These are phyloP conservation scores for Mariannaea elegans DNA, from an alignment of 2,329 filamentous ascomycete species.

Conservation along the genomic window DNA sequence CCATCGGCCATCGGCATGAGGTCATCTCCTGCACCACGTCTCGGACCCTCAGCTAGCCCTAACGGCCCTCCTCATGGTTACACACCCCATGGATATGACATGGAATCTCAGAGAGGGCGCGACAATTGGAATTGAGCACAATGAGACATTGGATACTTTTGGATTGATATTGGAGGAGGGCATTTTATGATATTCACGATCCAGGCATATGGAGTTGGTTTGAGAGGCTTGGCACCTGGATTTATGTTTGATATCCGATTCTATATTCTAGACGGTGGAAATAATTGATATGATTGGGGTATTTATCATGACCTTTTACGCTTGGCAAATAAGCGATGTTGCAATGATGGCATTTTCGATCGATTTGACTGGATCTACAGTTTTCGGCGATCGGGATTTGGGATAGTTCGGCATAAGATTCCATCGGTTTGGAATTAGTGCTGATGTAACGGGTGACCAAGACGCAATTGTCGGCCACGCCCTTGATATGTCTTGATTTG, in stretches of 20 bases:
- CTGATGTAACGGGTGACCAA: conserved; percentile 13
- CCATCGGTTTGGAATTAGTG: conserved; percentile 1
- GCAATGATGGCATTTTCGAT: conserved; percentile 4
- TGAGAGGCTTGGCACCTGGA: conserved; percentile 1
- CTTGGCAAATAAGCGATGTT: conserved; percentile 12
- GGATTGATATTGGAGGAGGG: conserved; percentile 25
- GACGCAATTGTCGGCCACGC: conserved; percentile 9
- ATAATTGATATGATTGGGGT: conserved; percentile 25
- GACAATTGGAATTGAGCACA: conserved; percentile 37
- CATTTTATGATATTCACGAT: conserved; percentile 15
- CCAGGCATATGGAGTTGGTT: conserved; percentile 11
- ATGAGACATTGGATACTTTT: conserved; percentile 1
- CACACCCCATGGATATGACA: conserved; percentile 48
- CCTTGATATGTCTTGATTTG: conserved; percentile 26
- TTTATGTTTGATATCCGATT: conserved; percentile 22
- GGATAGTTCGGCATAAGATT: background rate
- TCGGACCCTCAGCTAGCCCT: conserved; percentile 28
- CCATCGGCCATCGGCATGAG: conserved; percentile 27
- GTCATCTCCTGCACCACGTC: conserved; percentile 8
- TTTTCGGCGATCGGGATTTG: background rate
- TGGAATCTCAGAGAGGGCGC: conserved; percentile 46
- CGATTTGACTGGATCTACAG: background rate
- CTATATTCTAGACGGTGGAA: conserved; percentile 10
- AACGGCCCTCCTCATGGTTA: conserved; percentile 47
- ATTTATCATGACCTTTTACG: too few relatives aligned